Percentiles rank a stretch among this genome's conserved stretches.
These are phyloP conservation scores for Melaleuca quinquenervia DNA, from an alignment of 345 rosid species.

Conservation along the genomic window DNA sequence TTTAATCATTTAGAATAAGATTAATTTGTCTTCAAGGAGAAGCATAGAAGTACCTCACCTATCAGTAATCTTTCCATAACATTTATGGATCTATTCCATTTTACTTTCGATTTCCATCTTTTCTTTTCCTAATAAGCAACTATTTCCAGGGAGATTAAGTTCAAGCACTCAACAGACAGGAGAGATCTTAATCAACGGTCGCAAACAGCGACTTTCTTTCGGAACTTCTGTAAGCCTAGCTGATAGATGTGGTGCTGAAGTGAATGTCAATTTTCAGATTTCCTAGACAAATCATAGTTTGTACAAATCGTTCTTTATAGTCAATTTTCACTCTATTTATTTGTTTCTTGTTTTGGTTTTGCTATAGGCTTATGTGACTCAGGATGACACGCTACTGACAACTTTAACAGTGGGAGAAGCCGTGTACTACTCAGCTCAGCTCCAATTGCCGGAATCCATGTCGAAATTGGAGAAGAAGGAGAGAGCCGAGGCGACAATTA, in stretches of 20 bases:
- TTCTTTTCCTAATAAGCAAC: too few relatives aligned
- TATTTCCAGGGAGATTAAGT: neutral
- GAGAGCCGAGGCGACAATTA: conserved; percentile 33
- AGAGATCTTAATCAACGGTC: conserved; percentile 35
- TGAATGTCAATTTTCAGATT: neutral
- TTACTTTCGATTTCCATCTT: too few relatives aligned
- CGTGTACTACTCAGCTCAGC: conserved; percentile 38
- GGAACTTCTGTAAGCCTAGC: neutral
- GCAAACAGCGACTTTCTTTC: conserved; percentile 10
- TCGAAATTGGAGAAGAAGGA: conserved; percentile 20
- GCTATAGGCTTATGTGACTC: conserved; percentile 4
- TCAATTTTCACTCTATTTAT: neutral
- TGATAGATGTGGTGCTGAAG: neutral
- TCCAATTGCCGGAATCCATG: conserved; percentile 41
- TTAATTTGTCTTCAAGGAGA: too few relatives aligned
- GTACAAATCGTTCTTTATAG: neutral
- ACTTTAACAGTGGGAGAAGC: conserved; percentile 11
- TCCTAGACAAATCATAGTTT: neutral
- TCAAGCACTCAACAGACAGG: conserved; percentile 20
- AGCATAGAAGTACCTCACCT: too few relatives aligned
- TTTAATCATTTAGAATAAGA: too few relatives aligned
- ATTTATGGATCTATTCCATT: too few relatives aligned
- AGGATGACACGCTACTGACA: neutral
- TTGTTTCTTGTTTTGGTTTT: neutral
- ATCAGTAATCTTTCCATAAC: too few relatives aligned